Evolutionary conservation across 176 grass and related monocot genomes (phyloP).

Genomic region (Olyra latifolia): DNA sequence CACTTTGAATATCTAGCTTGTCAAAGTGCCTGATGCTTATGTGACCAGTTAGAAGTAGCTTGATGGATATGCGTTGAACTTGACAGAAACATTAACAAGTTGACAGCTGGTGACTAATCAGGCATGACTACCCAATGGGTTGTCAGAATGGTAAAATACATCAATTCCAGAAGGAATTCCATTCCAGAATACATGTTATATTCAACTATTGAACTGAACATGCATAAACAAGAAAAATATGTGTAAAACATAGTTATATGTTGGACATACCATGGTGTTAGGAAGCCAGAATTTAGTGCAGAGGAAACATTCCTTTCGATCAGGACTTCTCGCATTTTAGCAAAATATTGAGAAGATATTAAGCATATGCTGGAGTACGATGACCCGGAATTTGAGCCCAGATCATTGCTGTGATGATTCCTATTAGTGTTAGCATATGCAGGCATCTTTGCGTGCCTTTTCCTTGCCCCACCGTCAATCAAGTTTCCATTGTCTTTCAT

Average conservation of each 20-base stretch:
- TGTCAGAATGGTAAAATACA: not conserved
- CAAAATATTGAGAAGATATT: constrained; percentile 82
- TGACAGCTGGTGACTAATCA: not conserved
- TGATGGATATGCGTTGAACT: not conserved
- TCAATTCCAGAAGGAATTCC: not conserved
- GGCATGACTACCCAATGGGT: not conserved
- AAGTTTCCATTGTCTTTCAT: constrained; percentile 83
- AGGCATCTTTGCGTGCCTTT: constrained; percentile 75
- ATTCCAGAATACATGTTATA: not conserved
- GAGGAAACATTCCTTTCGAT: constrained; percentile 89
- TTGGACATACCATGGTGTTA: constrained; percentile 84
- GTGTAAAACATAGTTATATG: not conserved
- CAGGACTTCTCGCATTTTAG: constrained; percentile 87
- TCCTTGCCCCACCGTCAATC: constrained; percentile 66
- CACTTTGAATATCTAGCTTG: not conserved
- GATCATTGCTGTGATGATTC: constrained; percentile 48
- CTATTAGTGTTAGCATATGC: constrained; percentile 55
- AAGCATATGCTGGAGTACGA: constrained; percentile 81
- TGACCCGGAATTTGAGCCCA: constrained; percentile 67
- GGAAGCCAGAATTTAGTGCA: constrained; percentile 85
- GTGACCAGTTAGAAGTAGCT: not conserved
- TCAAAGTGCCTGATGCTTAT: not conserved
- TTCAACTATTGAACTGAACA: constrained; percentile 27
- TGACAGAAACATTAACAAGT: not conserved
- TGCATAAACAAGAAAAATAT: constrained; percentile 12